phyloP scores from a whole-genome alignment of 192 early-diverging fungal genomes.

The Coemansia sp. region DNA sequence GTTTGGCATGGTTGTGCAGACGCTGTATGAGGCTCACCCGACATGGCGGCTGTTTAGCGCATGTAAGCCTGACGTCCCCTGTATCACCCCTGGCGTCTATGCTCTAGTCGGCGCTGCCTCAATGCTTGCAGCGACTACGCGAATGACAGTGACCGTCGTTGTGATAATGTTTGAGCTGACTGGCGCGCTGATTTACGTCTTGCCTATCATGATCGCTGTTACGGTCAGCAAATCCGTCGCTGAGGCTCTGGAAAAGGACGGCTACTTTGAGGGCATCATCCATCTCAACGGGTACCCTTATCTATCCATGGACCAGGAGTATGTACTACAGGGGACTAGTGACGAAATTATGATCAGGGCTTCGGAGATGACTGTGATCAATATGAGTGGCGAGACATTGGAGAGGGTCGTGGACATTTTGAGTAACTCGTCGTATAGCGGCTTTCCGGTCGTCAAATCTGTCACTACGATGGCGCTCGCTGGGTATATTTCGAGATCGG shows the following conservation, averaged over 20 bases:
- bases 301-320: constrained; percentile 66
- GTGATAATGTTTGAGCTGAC: constrained; percentile 99
- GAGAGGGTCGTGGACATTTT: constrained; percentile 54
- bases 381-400: constrained; percentile 55
- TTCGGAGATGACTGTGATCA: constrained; percentile 65
- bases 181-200: constrained; percentile 91
- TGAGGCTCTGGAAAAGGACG: constrained; percentile 58
- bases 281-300: constrained; percentile 71
- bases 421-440: constrained; percentile 61
- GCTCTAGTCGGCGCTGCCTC: constrained; percentile 87
- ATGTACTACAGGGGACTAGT: constrained; percentile 56
- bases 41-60: constrained; percentile 67
- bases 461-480: constrained; percentile 62
- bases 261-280: constrained; percentile 61
- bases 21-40: constrained; percentile 58
- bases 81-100: constrained; percentile 83
- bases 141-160: constrained; percentile 89
- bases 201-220: constrained; percentile 87
- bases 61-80: constrained; percentile 76
- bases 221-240: constrained; percentile 60
- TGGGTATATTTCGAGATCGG: constrained; percentile 73
- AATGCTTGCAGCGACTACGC: constrained; percentile 81
- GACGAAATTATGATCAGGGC: constrained; percentile 67
- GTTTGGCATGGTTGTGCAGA: constrained; percentile 82
- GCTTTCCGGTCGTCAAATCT: constrained; percentile 74